A percentile compares a stretch with the other conserved stretches of the same genome.
phyloP scores from a whole-genome alignment of 345 rosid species.

The Conringia planisiliqua region DNA sequence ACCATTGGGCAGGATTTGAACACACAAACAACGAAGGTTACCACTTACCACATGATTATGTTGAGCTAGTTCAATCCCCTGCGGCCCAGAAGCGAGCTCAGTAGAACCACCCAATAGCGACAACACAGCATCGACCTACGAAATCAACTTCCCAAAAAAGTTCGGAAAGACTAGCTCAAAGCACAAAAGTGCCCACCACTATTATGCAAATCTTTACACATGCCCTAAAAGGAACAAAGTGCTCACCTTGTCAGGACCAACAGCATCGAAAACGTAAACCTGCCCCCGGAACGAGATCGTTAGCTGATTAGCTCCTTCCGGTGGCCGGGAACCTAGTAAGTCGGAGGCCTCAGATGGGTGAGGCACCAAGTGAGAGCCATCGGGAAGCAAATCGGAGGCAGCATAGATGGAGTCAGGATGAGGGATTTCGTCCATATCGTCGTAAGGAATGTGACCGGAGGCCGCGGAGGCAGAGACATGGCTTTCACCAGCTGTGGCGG shows the following conservation, averaged over 20 bases:
- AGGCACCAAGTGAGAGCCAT: constrained; percentile 39
- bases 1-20: not conserved
- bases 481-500: constrained; percentile 40
- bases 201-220: not conserved
- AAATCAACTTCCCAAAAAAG: not conserved
- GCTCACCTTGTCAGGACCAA: constrained; percentile 71
- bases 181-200: not conserved
- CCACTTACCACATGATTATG: constrained; percentile 40
- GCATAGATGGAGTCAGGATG: constrained; percentile 50
- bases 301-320: constrained; percentile 45
- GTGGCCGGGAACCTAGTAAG: constrained; percentile 11
- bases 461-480: constrained; percentile 42
- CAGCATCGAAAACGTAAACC: constrained; percentile 83
- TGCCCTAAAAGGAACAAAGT: not conserved
- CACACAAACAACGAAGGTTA: not conserved
- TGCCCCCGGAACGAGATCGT: constrained; percentile 86
- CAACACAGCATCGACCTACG: constrained; percentile 77
- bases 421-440: constrained; percentile 51
- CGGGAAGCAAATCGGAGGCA: constrained; percentile 30
- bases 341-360: constrained; percentile 35
- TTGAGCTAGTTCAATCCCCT: constrained; percentile 50
- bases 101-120: constrained; percentile 65
- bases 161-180: not conserved
- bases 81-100: constrained; percentile 61
- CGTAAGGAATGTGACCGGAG: constrained; percentile 42